These are phyloP conservation scores for Eutypa lata DNA, from an alignment of 2,329 filamentous ascomycete genomes.

Conservation along the genomic window DNA sequence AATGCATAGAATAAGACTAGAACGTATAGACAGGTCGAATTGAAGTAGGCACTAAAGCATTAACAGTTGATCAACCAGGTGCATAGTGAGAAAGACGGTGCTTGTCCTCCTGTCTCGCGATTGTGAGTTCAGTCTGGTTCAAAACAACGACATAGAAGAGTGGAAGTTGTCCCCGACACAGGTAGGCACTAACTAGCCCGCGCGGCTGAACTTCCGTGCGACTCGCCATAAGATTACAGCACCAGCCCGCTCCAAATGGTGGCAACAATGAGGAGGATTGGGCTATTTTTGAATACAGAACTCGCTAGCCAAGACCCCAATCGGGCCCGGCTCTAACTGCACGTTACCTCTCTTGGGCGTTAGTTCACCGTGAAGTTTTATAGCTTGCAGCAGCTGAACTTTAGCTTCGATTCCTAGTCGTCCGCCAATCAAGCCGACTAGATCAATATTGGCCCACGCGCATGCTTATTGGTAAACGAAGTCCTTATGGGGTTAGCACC, in stretches of 20 bases:
- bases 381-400: conserved; percentile 27
- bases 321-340: conserved; percentile 6
- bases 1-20: too few relatives aligned
- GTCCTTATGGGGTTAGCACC: too few relatives aligned
- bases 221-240: neutral
- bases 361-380: conserved; percentile 15
- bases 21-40: neutral
- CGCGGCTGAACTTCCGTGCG: neutral
- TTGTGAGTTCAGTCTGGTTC: too few relatives aligned
- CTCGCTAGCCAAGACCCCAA: conserved; percentile 13
- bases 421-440: conserved; percentile 8
- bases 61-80: neutral
- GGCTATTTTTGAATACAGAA: conserved; percentile 5
- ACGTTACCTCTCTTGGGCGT: conserved; percentile 15
- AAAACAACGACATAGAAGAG: neutral
- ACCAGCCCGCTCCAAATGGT: conserved; percentile 3
- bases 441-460: neutral
- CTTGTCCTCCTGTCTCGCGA: too few relatives aligned
- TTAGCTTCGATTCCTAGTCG: conserved; percentile 12
- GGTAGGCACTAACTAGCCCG: neutral
- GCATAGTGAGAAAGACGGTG: too few relatives aligned
- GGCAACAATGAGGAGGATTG: neutral
- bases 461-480: too few relatives aligned
- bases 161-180: neutral
- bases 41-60: neutral